Conservation (phyloP, 768 basidiomycete species). For the Tephrocybe sp. region DNA sequence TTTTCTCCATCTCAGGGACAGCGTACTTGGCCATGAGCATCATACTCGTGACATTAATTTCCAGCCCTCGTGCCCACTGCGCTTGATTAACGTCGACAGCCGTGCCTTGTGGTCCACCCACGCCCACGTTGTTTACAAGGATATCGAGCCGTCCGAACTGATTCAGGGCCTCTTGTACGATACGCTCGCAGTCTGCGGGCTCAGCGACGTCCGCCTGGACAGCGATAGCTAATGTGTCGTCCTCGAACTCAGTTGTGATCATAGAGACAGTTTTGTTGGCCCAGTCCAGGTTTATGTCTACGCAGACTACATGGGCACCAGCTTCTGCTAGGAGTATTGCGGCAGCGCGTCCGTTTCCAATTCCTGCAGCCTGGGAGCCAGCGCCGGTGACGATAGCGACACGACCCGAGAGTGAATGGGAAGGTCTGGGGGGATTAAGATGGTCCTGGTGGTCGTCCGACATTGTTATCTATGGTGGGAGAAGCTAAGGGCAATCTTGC, state of each 20-base stretch:
- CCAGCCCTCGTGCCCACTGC: conserved; percentile 33
- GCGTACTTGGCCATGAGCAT: conserved; percentile 42
- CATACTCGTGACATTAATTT: conserved; percentile 40
- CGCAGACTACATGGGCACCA: conserved; percentile 34
- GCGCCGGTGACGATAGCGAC: conserved; percentile 43
- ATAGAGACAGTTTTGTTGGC: conserved; percentile 35
- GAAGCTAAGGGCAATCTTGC: neutral
- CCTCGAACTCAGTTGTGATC: conserved; percentile 35
- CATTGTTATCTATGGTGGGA: conserved; percentile 1
- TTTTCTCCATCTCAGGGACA: conserved; percentile 40
- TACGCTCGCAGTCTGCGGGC: conserved; percentile 30
- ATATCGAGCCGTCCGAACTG: conserved; percentile 40
- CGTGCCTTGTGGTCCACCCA: conserved; percentile 34
- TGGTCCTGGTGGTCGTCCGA: conserved; percentile 13
- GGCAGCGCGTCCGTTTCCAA: conserved; percentile 41
- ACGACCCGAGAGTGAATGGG: conserved; percentile 26
- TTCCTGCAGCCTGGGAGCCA: conserved; percentile 35
- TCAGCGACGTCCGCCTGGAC: conserved; percentile 35
- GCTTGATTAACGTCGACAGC: conserved; percentile 34
- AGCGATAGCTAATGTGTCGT: conserved; percentile 25
- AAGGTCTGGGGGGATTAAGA: conserved; percentile 31
- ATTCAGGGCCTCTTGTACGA: conserved; percentile 30
- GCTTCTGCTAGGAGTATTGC: conserved; percentile 40
- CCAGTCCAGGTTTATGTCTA: conserved; percentile 34
- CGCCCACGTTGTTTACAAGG: conserved; percentile 40